Conservation (phyloP, 1,284 basidiomycete genomes). For the Heliocybe sulcata region DNA sequence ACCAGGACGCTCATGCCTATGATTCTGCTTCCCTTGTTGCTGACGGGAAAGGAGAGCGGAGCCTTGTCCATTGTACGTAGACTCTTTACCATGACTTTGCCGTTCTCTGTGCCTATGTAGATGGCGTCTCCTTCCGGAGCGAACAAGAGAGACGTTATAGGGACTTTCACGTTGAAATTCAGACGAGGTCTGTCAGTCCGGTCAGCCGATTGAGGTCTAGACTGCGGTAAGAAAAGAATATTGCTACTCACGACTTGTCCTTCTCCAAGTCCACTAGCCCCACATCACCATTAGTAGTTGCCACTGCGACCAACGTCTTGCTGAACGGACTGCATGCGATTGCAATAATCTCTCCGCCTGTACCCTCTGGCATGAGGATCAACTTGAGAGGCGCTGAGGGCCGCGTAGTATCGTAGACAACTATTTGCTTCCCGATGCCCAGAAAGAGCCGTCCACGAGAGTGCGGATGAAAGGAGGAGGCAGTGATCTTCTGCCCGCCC, state of each 20-base stretch:
- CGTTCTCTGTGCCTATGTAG: constrained; percentile 55
- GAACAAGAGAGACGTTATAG: constrained; percentile 52
- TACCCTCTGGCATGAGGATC: constrained; percentile 39
- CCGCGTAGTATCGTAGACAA: constrained; percentile 55
- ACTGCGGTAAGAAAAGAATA: neutral
- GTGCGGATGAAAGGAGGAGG: constrained; percentile 55
- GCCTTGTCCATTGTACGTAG: constrained; percentile 56
- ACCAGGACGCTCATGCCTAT: constrained; percentile 53
- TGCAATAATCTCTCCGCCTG: constrained; percentile 35
- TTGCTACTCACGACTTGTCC: constrained; percentile 50
- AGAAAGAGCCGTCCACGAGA: constrained; percentile 49
- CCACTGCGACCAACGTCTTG: constrained; percentile 56
- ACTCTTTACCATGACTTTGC: constrained; percentile 54
- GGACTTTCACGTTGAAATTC: constrained; percentile 39
- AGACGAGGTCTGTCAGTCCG: constrained; percentile 42
- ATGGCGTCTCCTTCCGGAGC: constrained; percentile 60
- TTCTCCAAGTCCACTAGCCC: constrained; percentile 64
- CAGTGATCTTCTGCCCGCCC: constrained; percentile 25
- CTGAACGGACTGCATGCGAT: constrained; percentile 66
- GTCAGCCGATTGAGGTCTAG: neutral
- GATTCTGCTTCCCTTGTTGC: constrained; percentile 37
- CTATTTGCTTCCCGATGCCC: constrained; percentile 40
- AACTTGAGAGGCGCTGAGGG: constrained; percentile 47
- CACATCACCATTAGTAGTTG: constrained; percentile 44
- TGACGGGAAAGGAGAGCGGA: constrained; percentile 44